Conservation (phyloP, 768 basidiomycete genomes). For the Strobilomyces echinocephalus region DNA sequence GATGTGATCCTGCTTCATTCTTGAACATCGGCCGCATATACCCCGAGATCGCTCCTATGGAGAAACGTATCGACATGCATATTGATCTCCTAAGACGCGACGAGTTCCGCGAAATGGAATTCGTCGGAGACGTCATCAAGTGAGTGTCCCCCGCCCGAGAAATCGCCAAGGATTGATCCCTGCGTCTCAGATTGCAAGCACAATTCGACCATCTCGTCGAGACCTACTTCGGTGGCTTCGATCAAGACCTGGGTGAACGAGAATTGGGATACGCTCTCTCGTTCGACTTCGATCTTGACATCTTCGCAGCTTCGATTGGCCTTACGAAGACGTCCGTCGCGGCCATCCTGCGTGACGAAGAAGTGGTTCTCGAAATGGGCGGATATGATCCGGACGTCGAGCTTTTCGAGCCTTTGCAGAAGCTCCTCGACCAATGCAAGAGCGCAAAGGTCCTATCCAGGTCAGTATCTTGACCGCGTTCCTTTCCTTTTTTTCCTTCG, state of each 20-base stretch:
- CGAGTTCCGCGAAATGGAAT: slow-evolving; percentile 92
- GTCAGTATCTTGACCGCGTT: slow-evolving; percentile 37
- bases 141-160: slow-evolving; percentile 36
- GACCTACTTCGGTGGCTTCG: slow-evolving; percentile 76
- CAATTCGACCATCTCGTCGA: slow-evolving; percentile 92
- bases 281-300: slow-evolving; percentile 90
- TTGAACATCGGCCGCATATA: slow-evolving; percentile 78
- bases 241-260: slow-evolving; percentile 86
- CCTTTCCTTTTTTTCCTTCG: neutral
- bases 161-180: neutral
- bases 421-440: slow-evolving; percentile 76
- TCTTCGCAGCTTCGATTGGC: slow-evolving; percentile 88
- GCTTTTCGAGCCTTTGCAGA: slow-evolving; percentile 78
- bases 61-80: slow-evolving; percentile 90
- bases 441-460: slow-evolving; percentile 74
- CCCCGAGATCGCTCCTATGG: slow-evolving; percentile 80
- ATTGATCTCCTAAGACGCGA: slow-evolving; percentile 79
- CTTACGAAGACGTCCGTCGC: slow-evolving; percentile 83
- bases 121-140: slow-evolving; percentile 86
- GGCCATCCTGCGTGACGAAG: slow-evolving; percentile 71
- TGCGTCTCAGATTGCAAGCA: slow-evolving; percentile 65
- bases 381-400: slow-evolving; percentile 70
- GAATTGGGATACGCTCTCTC: slow-evolving; percentile 78
- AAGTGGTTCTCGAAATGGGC: slow-evolving; percentile 67
- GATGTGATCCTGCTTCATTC: slow-evolving; percentile 83